Evolutionary conservation across 78 protist genomes (phyloP).

Genomic region (Emiliania huxleyi): DNA sequence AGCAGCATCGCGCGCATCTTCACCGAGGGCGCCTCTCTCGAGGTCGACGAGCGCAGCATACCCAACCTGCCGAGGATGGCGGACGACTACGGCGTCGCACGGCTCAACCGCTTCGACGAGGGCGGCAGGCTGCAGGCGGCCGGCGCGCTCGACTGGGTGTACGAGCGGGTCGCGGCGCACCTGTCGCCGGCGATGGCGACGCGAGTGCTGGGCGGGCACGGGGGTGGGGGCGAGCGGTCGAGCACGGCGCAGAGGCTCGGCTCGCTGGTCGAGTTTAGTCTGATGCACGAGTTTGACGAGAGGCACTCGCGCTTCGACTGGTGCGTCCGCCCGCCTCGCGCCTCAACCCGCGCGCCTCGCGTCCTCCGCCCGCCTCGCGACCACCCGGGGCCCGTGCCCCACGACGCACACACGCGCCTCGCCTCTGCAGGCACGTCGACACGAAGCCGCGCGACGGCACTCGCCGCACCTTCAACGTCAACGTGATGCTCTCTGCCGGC

Average conservation of each 20-base stretch:
- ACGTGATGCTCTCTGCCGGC: neutral
- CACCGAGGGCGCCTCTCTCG: neutral
- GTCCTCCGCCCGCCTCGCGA: too few relatives aligned
- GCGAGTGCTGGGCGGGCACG: neutral
- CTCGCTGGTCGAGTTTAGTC: neutral
- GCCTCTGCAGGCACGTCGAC: slow-evolving; percentile 2
- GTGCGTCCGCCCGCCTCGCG: too few relatives aligned
- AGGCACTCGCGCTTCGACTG: neutral
- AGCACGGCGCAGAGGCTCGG: neutral
- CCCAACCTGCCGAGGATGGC: neutral
- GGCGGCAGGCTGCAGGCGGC: neutral
- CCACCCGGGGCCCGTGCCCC: too few relatives aligned
- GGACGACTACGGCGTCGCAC: neutral
- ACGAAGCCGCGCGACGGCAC: neutral
- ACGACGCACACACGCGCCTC: too few relatives aligned
- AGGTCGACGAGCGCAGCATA: neutral
- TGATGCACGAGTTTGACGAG: neutral
- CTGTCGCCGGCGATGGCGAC: neutral
- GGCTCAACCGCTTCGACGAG: neutral
- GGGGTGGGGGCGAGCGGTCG: neutral
- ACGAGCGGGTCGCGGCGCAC: neutral
- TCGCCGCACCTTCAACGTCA: neutral
- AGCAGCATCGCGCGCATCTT: neutral
- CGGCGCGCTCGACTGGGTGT: neutral
- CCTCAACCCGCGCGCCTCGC: too few relatives aligned